Base-by-base conservation (phyloP, 306 rosid genomes). In the Trifolium subterraneum region DNA sequence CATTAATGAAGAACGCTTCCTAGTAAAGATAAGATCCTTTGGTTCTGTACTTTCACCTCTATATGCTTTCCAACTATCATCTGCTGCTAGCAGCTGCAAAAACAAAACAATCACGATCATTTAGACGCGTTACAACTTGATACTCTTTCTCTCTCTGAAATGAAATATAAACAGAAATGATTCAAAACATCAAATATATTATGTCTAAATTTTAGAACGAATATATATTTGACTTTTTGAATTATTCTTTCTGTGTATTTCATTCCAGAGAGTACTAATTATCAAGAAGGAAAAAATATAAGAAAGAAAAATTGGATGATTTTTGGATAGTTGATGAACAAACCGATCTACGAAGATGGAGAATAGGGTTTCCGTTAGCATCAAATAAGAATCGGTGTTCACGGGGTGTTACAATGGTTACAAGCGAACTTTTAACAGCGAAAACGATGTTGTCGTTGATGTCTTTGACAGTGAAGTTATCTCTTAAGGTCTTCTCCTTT, bases 11-110 rank as follows among this genome's bases (percentile, higher is more conserved):
- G 87, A 84, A 16, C 56, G 60, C 44, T 82, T 48, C 2, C 52
- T 73, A 18, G 31, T 73, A 14, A 86, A 84, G 5, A 84, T 70
- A 16, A 86, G 27, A 73, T 86, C 78, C 0, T 47, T 73, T 2
- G 78, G 7, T 1, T 86, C 72, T 7, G 63, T 29, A 72, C 92
- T 88, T 38, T 76, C 83, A 0, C 90, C 88, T 35, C 86, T 86
- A 54, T 58, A 86, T 23, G 86, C 90, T 84, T 80, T 35, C 90
- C 93, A 86, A 12, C 52, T 23, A 7, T 80, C 78, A 71, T 74
- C 64, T 10, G 60, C 52, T 4, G 77, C 29, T 48, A 55, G 5
- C 55, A 79, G 5, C 87, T 88, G 60, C 62, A 77, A 25, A 7
- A 11, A 44, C 56, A 67, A 38, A 64, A 6, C 3, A 3, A 7